phyloP scores from a whole-genome alignment of 75 land plant genomes.

The Cupressus sempervirens region DNA sequence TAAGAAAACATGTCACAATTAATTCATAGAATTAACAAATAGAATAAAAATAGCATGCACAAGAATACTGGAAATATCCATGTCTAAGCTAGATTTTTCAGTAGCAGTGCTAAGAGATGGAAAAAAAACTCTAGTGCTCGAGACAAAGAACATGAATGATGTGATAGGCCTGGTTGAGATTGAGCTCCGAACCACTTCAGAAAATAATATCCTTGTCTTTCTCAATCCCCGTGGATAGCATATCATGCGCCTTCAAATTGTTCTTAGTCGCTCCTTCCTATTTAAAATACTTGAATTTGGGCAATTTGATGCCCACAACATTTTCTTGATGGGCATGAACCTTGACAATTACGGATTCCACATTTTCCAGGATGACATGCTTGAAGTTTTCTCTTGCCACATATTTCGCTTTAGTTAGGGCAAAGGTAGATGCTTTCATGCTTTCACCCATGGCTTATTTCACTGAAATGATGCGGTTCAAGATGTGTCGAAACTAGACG shows the following conservation, averaged over 20 bases:
- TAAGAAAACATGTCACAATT: no score
- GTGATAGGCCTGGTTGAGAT: no score
- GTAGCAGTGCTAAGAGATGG: no score
- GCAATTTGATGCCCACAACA: conserved; percentile 87
- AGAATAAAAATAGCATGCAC: no score
- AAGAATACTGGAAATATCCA: no score
- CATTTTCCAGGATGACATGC: conserved; percentile 76
- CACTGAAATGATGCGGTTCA: conserved; percentile 82
- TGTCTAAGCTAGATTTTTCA: no score
- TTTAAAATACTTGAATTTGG: conserved; percentile 70
- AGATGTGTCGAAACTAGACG: conserved; percentile 81
- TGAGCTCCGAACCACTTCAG: conserved; percentile 26
- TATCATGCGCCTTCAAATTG: conserved; percentile 51
- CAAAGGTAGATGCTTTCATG: conserved; percentile 74
- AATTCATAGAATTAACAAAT: no score
- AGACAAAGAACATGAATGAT: no score
- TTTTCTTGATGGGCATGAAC: conserved; percentile 83
- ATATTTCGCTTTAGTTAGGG: conserved; percentile 87
- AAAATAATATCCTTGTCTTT: conserved; percentile 63
- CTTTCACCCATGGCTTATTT: conserved; percentile 92
- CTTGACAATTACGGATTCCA: conserved; percentile 57
- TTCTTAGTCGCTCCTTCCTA: conserved; percentile 35
- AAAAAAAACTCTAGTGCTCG: no score
- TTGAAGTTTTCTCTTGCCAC: conserved; percentile 88
- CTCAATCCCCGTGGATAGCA: conserved; percentile 37